Conservation (phyloP, 257 asterid genomes). For the Rubia yunnanensis region DNA sequence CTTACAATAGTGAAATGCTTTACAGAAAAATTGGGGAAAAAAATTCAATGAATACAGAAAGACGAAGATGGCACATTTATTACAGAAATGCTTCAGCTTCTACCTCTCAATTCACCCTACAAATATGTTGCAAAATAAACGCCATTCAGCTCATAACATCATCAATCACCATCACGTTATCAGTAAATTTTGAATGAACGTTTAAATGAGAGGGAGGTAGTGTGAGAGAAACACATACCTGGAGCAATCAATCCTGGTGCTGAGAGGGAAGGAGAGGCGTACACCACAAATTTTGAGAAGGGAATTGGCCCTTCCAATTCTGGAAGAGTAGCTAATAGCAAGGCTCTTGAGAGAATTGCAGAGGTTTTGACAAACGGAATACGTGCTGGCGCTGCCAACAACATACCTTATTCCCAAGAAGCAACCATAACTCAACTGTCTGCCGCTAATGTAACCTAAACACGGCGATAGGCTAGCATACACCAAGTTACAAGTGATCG, state of each 20-base stretch:
- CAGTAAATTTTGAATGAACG: too few species aligned
- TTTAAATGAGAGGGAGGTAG: too few species aligned
- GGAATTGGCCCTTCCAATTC: neutral
- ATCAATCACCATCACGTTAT: too few species aligned
- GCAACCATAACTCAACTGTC: neutral
- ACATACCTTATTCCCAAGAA: neutral
- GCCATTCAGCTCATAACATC: too few species aligned
- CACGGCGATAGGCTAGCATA: slow-evolving; percentile 13
- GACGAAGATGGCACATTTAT: too few species aligned
- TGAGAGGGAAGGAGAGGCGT: neutral
- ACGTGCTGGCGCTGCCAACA: neutral
- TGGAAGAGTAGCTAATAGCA: neutral
- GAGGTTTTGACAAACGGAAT: neutral
- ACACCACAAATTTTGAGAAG: neutral
- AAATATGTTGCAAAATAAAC: too few species aligned
- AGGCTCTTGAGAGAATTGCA: neutral
- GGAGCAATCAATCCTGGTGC: neutral
- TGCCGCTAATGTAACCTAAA: slow-evolving; percentile 8
- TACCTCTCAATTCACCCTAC: neutral
- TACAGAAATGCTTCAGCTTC: too few species aligned
- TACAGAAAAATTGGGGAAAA: too few species aligned
- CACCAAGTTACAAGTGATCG: slow-evolving; percentile 7
- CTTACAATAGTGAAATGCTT: too few species aligned
- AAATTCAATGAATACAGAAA: too few species aligned
- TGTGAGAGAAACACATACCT: neutral